These are phyloP conservation scores for Phragmites australis DNA, from an alignment of 176 grass and related monocot genomes.

Conservation along the genomic window DNA sequence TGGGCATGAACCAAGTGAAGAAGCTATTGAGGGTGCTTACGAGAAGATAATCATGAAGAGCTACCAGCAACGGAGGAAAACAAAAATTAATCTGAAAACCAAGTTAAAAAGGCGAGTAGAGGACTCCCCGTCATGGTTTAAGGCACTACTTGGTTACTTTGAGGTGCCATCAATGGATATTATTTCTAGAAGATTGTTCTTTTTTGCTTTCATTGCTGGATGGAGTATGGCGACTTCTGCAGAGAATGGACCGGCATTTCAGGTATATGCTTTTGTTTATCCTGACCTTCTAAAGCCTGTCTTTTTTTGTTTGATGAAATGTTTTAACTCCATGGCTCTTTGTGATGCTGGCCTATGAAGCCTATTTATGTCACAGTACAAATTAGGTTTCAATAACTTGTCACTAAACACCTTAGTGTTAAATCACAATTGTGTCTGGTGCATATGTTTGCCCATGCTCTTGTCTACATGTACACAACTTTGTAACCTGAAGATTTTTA, in stretches of 20 bases:
- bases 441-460: neutral
- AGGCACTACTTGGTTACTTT: constrained; percentile 69
- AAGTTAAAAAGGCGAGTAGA: constrained; percentile 75
- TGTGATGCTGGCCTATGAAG: neutral
- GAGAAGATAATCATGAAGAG: constrained; percentile 96
- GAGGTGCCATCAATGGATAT: constrained; percentile 76
- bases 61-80: constrained; percentile 76
- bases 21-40: constrained; percentile 91
- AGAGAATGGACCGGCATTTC: constrained; percentile 92
- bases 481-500: neutral
- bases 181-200: constrained; percentile 75
- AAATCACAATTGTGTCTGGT: neutral
- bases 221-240: constrained; percentile 90
- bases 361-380: neutral
- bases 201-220: constrained; percentile 90
- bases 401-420: neutral
- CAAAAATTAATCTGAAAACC: constrained; percentile 88
- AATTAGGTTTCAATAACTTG: neutral
- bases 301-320: constrained; percentile 25
- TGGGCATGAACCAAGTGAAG: constrained; percentile 77
- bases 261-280: constrained; percentile 56
- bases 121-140: constrained; percentile 83
- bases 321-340: neutral
- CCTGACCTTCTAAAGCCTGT: neutral
- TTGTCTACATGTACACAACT: neutral